phyloP scores from a whole-genome alignment of 805 yeast species.

The Yamadazyma sp. region DNA sequence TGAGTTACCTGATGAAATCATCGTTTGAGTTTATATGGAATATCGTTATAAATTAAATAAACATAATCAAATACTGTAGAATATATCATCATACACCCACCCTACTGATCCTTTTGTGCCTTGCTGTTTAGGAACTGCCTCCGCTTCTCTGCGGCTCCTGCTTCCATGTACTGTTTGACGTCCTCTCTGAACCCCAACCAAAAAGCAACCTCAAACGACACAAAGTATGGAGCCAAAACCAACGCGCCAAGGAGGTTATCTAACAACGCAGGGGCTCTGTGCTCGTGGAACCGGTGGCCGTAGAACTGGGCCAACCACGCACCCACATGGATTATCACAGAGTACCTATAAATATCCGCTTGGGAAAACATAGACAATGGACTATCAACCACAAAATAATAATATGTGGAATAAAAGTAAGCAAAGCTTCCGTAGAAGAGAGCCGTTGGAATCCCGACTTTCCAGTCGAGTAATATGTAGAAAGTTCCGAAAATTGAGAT shows the following conservation, averaged over 20 bases:
- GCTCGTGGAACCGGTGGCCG: constrained; percentile 84
- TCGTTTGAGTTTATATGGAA: too few species aligned
- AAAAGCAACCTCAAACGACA: constrained; percentile 73
- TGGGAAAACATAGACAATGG: constrained; percentile 10
- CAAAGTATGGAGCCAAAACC: constrained; percentile 89
- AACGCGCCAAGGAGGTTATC: constrained; percentile 84
- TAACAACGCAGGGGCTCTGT: constrained; percentile 79
- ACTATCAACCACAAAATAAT: constrained; percentile 15
- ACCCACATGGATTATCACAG: constrained; percentile 45
- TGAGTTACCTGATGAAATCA: too few species aligned
- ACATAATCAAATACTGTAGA: too few species aligned
- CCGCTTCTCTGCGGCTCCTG: constrained; percentile 35
- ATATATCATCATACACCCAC: too few species aligned
- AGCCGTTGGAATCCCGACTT: constrained; percentile 34
- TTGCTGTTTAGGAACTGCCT: constrained; percentile 10
- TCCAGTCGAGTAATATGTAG: constrained; percentile 58
- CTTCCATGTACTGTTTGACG: constrained; percentile 50
- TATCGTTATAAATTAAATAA: too few species aligned
- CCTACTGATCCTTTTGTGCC: too few species aligned
- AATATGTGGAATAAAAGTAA: constrained; percentile 21
- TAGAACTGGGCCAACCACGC: constrained; percentile 84
- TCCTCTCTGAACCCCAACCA: constrained; percentile 59
- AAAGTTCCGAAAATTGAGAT: constrained; percentile 53
- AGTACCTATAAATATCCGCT: constrained; percentile 24
- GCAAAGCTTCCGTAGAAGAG: constrained; percentile 24